Percentiles rank a stretch among this genome's conserved stretches.
Evolutionary conservation across 2,329 filamentous ascomycete species (phyloP).

Genomic region (Periconia macrospinosa): DNA sequence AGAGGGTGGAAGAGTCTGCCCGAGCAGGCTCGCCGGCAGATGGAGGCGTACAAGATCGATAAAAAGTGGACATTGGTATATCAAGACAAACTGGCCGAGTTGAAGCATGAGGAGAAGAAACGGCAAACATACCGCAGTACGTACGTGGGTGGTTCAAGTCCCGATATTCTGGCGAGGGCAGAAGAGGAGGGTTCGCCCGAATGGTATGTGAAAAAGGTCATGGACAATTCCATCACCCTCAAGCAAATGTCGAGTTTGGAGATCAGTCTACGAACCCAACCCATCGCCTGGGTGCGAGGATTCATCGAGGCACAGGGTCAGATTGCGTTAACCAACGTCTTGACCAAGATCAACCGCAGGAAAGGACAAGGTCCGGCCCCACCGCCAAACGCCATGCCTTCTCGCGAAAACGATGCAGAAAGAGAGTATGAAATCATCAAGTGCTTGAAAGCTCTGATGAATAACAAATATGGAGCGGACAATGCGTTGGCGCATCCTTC

Average conservation of each 20-base stretch:
- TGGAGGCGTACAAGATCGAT: constrained; percentile 89
- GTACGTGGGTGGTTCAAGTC: constrained; percentile 56
- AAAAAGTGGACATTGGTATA: constrained; percentile 99
- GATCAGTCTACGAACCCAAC: constrained; percentile 92
- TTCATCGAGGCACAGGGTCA: constrained; percentile 98
- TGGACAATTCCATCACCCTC: constrained; percentile 90
- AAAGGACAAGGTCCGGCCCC: constrained; percentile 73
- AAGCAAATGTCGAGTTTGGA: constrained; percentile 92
- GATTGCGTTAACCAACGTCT: constrained; percentile 89
- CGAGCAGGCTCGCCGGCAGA: constrained; percentile 90
- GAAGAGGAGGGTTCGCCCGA: constrained; percentile 96
- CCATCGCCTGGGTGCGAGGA: constrained; percentile 93
- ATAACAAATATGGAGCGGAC: constrained; percentile 98
- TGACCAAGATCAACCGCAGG: constrained; percentile 90
- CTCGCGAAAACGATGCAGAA: constrained; percentile 78
- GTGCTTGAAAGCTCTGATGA: constrained; percentile 95
- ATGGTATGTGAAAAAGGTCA: constrained; percentile 96
- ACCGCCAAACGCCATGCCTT: constrained; percentile 54
- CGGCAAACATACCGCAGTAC: constrained; percentile 72
- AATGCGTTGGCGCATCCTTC: constrained; percentile 90
- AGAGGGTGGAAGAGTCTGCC: constrained; percentile 96
- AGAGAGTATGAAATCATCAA: constrained; percentile 97
- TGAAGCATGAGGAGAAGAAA: constrained; percentile 91
- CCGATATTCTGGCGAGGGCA: constrained; percentile 70
- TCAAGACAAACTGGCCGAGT: constrained; percentile 90